Conservation (phyloP, 768 basidiomycete species). For the Strobilomyces dryophilus region DNA sequence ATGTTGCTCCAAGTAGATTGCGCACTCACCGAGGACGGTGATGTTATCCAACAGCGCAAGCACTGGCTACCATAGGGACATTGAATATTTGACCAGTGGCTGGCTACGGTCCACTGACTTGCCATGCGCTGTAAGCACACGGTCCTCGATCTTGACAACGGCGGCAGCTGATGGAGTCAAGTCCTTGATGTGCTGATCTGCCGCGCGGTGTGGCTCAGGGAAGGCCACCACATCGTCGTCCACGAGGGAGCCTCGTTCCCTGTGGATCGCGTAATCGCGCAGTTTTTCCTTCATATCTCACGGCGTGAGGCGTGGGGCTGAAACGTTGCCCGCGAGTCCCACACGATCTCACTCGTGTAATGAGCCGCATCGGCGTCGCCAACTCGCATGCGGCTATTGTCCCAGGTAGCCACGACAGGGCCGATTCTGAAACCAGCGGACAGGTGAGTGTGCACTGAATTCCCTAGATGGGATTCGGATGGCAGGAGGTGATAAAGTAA, state of each 20-base stretch:
- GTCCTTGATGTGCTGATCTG: not conserved
- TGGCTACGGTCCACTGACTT: not conserved
- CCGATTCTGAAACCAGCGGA: not conserved
- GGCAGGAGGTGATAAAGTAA: slow-evolving; percentile 23
- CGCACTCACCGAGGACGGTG: not conserved
- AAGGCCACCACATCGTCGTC: not conserved
- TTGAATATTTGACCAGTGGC: not conserved
- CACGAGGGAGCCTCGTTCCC: slow-evolving; percentile 31
- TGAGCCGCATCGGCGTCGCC: not conserved
- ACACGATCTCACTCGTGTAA: slow-evolving; percentile 1
- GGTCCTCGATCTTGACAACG: not conserved
- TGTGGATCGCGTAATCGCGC: slow-evolving; percentile 21
- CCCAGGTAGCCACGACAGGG: not conserved
- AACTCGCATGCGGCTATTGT: not conserved
- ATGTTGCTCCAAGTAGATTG: not conserved
- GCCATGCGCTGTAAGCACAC: not conserved
- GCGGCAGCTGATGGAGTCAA: not conserved
- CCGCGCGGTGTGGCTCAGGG: slow-evolving; percentile 8
- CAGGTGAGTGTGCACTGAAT: slow-evolving; percentile 2
- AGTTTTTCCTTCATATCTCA: slow-evolving; percentile 14
- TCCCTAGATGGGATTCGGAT: slow-evolving; percentile 12
- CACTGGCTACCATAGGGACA: not conserved
- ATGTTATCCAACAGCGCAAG: not conserved
- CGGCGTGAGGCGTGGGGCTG: slow-evolving; percentile 12
- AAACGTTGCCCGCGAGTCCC: slow-evolving; percentile 5